Evolutionary conservation across 202 grass and related monocot genomes (phyloP).

Genomic region (Carex arenaria): DNA sequence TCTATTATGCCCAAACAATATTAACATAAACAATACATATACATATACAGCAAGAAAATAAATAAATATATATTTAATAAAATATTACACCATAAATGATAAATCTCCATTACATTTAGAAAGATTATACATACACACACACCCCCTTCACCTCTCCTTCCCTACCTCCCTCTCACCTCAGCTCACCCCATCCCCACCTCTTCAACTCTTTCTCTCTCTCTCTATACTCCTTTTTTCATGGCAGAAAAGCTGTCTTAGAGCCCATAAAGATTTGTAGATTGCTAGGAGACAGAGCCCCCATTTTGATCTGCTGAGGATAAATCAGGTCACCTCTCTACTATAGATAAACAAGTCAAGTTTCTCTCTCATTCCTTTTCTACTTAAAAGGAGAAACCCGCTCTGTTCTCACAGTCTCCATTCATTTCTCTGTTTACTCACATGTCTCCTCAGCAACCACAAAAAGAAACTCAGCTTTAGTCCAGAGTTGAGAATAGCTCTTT

Average conservation of each 20-base stretch:
- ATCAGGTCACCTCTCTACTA: not conserved
- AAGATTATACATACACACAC: slow-evolving; percentile 5
- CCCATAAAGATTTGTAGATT: slow-evolving; percentile 37
- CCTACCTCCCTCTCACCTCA: not conserved
- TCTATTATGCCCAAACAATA: slow-evolving; percentile 20
- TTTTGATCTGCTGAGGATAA: slow-evolving; percentile 37
- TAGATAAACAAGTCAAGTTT: slow-evolving; percentile 1
- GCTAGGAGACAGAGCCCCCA: slow-evolving; percentile 29
- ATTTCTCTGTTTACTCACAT: slow-evolving; percentile 1
- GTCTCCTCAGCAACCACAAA: not conserved
- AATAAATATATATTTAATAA: not conserved
- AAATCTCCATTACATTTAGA: not conserved
- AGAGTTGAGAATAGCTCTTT: not conserved
- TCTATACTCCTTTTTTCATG: slow-evolving; percentile 45
- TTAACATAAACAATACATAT: not conserved
- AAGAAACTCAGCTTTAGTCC: not conserved
- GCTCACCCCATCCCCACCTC: slow-evolving; percentile 11
- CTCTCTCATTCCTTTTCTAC: slow-evolving; percentile 2
- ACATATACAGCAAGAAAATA: not conserved
- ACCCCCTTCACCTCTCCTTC: not conserved
- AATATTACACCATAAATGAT: not conserved
- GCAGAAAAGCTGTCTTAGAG: slow-evolving; percentile 65
- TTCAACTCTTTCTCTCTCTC: slow-evolving; percentile 37
- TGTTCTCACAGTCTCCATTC: slow-evolving; percentile 17
- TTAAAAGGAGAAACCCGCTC: not conserved